Percentiles rank a stretch among this genome's conserved stretches.
phyloP scores from a whole-genome alignment of 495 filamentous ascomycete species.

The Neurospora hispaniola region DNA sequence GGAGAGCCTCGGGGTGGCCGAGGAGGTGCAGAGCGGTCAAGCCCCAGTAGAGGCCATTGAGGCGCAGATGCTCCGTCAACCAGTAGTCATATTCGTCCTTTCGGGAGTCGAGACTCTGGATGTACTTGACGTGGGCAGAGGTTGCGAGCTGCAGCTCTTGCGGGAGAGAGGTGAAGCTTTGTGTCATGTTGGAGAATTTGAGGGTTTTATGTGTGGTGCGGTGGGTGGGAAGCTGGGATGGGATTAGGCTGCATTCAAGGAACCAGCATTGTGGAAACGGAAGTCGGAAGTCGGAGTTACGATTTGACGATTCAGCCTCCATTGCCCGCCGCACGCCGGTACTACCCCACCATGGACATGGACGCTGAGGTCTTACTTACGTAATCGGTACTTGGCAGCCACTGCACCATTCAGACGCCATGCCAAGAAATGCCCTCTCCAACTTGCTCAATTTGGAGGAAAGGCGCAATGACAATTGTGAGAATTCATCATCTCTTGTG shows the following conservation, averaged over 20 bases:
- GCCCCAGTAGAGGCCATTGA: conserved; percentile 96
- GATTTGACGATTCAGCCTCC: not conserved
- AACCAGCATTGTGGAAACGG: no score
- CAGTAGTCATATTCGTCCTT: conserved; percentile 95
- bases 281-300: not conserved
- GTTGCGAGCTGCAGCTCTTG: conserved; percentile 54
- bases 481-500: not conserved
- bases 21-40: conserved; percentile 81
- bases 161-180: conserved; percentile 30
- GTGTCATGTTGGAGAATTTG: conserved; percentile 11
- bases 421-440: not conserved
- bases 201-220: not conserved
- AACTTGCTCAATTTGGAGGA: not conserved
- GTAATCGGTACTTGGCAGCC: conserved; percentile 3
- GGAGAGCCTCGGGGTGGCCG: conserved; percentile 65
- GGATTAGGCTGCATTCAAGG: not conserved
- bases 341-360: not conserved
- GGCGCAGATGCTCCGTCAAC: conserved; percentile 88
- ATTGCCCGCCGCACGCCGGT: not conserved
- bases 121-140: conserved; percentile 82
- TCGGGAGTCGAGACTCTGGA: conserved; percentile 81
- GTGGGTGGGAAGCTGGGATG: not conserved
- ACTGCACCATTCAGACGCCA: not conserved
- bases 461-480: not conserved
- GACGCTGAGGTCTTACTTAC: not conserved